Percentiles rank a stretch among this genome's conserved stretches.
These are phyloP conservation scores for Ogataea methanolica DNA, from an alignment of 805 yeast species.

Conservation along the genomic window DNA sequence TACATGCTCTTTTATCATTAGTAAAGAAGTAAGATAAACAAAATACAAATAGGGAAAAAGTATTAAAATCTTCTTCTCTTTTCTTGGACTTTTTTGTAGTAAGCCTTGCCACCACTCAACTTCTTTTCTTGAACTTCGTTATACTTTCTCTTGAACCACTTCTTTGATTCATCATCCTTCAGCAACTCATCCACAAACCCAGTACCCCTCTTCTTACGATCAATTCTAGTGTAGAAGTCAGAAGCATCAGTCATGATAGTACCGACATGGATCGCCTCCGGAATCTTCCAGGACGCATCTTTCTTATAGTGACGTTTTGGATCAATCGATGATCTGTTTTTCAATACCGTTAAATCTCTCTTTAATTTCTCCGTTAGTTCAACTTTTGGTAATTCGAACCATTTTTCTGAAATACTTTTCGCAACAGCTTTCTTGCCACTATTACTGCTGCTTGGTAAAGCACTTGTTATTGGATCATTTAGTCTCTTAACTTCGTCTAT, in stretches of 20 bases:
- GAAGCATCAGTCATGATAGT: constrained; percentile 79
- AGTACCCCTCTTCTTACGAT: constrained; percentile 66
- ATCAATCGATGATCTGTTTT: constrained; percentile 86
- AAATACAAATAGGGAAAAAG: neutral
- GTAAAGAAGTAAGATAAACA: no score
- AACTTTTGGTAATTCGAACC: constrained; percentile 79
- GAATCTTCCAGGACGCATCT: constrained; percentile 61
- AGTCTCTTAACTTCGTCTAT: constrained; percentile 13
- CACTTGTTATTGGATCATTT: constrained; percentile 41
- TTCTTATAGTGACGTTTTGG: constrained; percentile 94
- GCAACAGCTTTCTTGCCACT: constrained; percentile 22
- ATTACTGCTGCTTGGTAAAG: constrained; percentile 17
- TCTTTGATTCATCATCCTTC: constrained; percentile 61
- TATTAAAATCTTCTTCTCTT: constrained; percentile 49
- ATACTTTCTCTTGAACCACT: constrained; percentile 83
- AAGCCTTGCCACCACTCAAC: constrained; percentile 60
- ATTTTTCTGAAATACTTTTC: constrained; percentile 46
- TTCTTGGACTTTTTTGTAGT: constrained; percentile 57
- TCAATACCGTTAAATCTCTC: constrained; percentile 72
- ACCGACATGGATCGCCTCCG: constrained; percentile 73
- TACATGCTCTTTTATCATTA: no score
- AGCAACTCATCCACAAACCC: constrained; percentile 81
- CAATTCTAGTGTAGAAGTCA: constrained; percentile 69
- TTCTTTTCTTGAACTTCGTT: constrained; percentile 66
- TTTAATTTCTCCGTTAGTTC: constrained; percentile 69